Conservation (phyloP, 2,329 filamentous ascomycete genomes). For the Aureobasidium sp. region DNA sequence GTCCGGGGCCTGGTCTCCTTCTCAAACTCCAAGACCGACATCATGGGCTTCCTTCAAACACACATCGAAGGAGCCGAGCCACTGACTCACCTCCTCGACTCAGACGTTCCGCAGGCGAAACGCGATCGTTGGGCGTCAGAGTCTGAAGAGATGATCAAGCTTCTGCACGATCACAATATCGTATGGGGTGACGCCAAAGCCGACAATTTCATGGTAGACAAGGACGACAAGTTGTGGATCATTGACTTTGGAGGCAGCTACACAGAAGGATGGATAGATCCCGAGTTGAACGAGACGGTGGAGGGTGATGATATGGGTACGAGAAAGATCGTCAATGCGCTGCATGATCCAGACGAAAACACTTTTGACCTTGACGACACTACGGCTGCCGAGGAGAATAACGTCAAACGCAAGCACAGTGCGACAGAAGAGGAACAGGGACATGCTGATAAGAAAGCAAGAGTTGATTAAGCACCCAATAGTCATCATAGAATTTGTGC, state of each 20-base stretch:
- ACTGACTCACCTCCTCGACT: slow-evolving; percentile 27
- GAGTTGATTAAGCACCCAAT: background rate
- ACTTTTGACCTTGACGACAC: slow-evolving; percentile 22
- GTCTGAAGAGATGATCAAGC: slow-evolving; percentile 9
- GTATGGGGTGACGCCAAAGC: slow-evolving; percentile 36
- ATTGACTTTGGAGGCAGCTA: slow-evolving; percentile 13
- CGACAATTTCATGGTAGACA: slow-evolving; percentile 34
- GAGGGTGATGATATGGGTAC: slow-evolving; percentile 22
- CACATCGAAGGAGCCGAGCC: slow-evolving; percentile 27
- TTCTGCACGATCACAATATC: slow-evolving; percentile 27
- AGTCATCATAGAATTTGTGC: too few species aligned
- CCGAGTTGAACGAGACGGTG: slow-evolving; percentile 1
- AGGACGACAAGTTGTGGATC: slow-evolving; percentile 1
- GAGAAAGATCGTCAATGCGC: slow-evolving; percentile 25
- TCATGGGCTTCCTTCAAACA: slow-evolving; percentile 30
- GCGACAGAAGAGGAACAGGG: background rate
- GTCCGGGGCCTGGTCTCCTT: slow-evolving; percentile 27
- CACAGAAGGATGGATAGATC: slow-evolving; percentile 3
- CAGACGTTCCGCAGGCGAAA: slow-evolving; percentile 24
- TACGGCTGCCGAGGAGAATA: background rate
- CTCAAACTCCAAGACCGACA: slow-evolving; percentile 16
- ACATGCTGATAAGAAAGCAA: background rate
- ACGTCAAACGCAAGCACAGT: background rate
- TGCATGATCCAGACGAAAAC: slow-evolving; percentile 25
- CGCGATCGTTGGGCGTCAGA: slow-evolving; percentile 28